Percentiles rank a stretch among this genome's conserved stretches.
Evolutionary conservation across 1,284 basidiomycete genomes (phyloP).

Genomic region (Trichosporon coremiiforme): DNA sequence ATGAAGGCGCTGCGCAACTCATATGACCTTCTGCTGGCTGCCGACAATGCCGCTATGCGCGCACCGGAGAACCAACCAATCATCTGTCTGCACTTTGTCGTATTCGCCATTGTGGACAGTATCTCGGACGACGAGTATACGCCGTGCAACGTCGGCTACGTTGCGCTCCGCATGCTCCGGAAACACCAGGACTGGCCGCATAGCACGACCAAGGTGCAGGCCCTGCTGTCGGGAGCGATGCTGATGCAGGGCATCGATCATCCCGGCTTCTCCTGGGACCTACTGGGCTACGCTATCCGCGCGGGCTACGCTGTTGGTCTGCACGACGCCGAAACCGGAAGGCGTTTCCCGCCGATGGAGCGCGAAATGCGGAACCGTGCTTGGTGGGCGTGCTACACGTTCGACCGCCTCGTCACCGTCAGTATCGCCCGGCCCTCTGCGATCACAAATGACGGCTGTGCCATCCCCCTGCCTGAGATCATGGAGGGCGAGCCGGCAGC

Average conservation of each 20-base stretch:
- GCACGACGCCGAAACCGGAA: conserved; percentile 25
- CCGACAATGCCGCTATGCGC: conserved; percentile 12
- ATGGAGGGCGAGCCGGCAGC: conserved; percentile 23
- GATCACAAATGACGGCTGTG: conserved; percentile 20
- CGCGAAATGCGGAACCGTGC: conserved; percentile 30
- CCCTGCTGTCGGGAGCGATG: conserved; percentile 29
- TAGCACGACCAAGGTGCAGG: conserved; percentile 31
- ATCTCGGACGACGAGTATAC: conserved; percentile 22
- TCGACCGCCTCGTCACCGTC: conserved; percentile 32
- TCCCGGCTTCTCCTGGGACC: conserved; percentile 31
- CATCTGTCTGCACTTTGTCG: conserved; percentile 29
- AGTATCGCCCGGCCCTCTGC: conserved; percentile 28
- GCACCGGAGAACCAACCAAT: conserved; percentile 25
- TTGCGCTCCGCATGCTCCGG: conserved; percentile 27
- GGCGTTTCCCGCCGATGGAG: conserved; percentile 20
- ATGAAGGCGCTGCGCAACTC: not conserved
- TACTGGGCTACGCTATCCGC: conserved; percentile 31
- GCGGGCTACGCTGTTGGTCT: conserved; percentile 33
- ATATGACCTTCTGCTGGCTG: conserved; percentile 22
- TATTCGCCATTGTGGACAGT: conserved; percentile 31
- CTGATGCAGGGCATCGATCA: conserved; percentile 34
- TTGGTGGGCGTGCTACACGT: conserved; percentile 34
- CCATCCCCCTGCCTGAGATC: conserved; percentile 21
- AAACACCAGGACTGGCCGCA: conserved; percentile 34
- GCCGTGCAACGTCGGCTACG: conserved; percentile 10